Base-by-base conservation (phyloP, 2,329 filamentous ascomycete genomes). In the Diplodia intermedia region DNA sequence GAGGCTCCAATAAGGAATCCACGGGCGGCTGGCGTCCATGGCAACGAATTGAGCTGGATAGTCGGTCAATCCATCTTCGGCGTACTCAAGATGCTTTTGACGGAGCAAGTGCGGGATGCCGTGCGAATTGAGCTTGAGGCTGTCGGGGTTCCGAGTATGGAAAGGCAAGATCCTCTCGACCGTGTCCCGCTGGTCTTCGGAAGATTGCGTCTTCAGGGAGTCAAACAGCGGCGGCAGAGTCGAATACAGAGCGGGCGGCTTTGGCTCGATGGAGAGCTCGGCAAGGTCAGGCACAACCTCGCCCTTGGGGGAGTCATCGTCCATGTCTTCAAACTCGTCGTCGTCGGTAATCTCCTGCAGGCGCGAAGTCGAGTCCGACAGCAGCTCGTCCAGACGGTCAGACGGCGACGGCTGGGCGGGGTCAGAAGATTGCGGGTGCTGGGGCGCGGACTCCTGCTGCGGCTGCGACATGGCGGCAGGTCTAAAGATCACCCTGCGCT, bases 1-100 rank as follows among this genome's bases (percentile, higher is more conserved):
- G 66, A 98, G 83, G 65, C 88, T 91, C 95, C 95, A 99, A 82
- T 97, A 98, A 71, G 97, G 85, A 75, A 97, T 87, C 95, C 95
- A 99, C 11, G 95, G 94, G 67, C 94, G 85, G 76, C 91, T 94
- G 38, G 95, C 90, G 82, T 99, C 95, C 72, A 93, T 87, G 60
- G 85, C 85, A 65, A 90, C 88, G 79, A 91, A 97, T 3, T 82
- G 83, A 8, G 86, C 81, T 0, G 94, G 92, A 69, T 96, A 88
- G 60, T 82, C 83, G 53, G 81, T 81, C 52, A 89, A 74, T 12
- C 81, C 81, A 65, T 82, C 79, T 68, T 83, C 82, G 61, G 94
- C 80, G 75, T 92, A 94, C 40, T 77, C 79, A 69, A 87, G 82
- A 79, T 90, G 88, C 52, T 81, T 79, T 68, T 83, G 81, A 52